Evolutionary conservation across 192 early-diverging fungal species (phyloP), one percentile per base, ranked within the genome.

Genomic region (Coemansia sp.): DNA sequence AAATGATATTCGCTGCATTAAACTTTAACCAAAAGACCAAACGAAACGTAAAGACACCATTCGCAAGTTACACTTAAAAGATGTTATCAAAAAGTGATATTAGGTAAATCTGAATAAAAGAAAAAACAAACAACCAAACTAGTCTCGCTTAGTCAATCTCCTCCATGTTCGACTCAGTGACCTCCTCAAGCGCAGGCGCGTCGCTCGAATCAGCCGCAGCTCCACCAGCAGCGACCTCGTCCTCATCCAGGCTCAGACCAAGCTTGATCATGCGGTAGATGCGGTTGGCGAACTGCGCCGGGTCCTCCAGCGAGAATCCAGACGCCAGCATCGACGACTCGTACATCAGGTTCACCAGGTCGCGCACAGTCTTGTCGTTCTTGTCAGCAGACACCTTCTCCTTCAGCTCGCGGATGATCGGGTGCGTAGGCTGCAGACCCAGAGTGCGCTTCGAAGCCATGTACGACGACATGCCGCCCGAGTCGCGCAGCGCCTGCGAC

Each of bases 381-480:
- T 94, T 93, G 87, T 98, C 94, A 52, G 87, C 88, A 42, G 86
- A 86, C 37, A 94, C 88, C 87, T 95, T 96, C 71, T 74, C 71
- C 84, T 94, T 94, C 60, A 99, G 88, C 55, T 91, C 86, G 82
- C 92, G 89, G 81, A 99, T 83, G 78, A 99, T 97, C 22, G 92
- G 76, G 86, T 99, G 90, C 58, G 84, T 78, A 62, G 97, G 89
- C 90, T 99, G 98, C 77, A 99, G 81, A 82, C 98, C 97, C 66
- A 99, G 84, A 48, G 94, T 97, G 88, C 97, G 96, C 91, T 99
- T 99, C 73, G 91, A 93, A 37, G 92, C 93, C 97, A 99, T 99
- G 92, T 98, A 99, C n/a, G 89, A 83, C 54, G 93, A 91, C 97
- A 98, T 98, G 74, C 89, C 91, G 68, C 89, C 91, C 41, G 89